These are phyloP conservation scores for Schwanniomyces vanrijiae DNA, from an alignment of 805 yeast species.

Conservation along the genomic window DNA sequence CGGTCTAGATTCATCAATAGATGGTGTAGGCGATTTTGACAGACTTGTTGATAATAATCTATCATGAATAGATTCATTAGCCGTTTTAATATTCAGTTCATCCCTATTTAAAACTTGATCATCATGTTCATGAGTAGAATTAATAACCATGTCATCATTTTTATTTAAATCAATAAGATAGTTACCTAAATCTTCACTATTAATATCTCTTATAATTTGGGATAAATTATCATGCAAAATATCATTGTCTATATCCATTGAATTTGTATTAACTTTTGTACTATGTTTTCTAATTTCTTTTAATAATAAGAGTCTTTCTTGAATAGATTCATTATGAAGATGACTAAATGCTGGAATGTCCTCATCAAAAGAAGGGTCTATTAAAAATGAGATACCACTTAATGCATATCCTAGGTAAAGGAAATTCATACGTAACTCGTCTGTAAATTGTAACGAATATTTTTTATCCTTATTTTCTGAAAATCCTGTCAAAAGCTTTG, in stretches of 20 bases:
- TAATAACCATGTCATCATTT: constrained; percentile 17
- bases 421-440: constrained; percentile 54
- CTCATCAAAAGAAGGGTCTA: constrained; percentile 69
- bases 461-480: constrained; percentile 15
- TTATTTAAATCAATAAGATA: constrained; percentile 1
- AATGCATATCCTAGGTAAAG: constrained; percentile 57
- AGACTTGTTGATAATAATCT: constrained; percentile 3
- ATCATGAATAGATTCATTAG: not conserved
- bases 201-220: constrained; percentile 31
- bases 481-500: constrained; percentile 27
- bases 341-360: constrained; percentile 39
- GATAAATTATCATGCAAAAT: constrained; percentile 33
- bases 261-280: constrained; percentile 9
- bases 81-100: not conserved
- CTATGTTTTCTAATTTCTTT: constrained; percentile 30
- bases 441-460: constrained; percentile 38
- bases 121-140: constrained; percentile 15
- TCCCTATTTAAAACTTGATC: constrained; percentile 14
- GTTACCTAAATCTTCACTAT: constrained; percentile 1
- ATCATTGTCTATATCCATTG: constrained; percentile 12
- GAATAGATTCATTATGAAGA: constrained; percentile 30
- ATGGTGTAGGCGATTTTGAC: constrained; percentile 14
- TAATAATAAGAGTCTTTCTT: constrained; percentile 33
- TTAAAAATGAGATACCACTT: constrained; percentile 69
- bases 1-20: constrained; percentile 40